A percentile compares a stretch with the other conserved stretches of the same genome.
Evolutionary conservation across 2,329 filamentous ascomycete genomes (phyloP).

Genomic region (Penicillium digitatum): DNA sequence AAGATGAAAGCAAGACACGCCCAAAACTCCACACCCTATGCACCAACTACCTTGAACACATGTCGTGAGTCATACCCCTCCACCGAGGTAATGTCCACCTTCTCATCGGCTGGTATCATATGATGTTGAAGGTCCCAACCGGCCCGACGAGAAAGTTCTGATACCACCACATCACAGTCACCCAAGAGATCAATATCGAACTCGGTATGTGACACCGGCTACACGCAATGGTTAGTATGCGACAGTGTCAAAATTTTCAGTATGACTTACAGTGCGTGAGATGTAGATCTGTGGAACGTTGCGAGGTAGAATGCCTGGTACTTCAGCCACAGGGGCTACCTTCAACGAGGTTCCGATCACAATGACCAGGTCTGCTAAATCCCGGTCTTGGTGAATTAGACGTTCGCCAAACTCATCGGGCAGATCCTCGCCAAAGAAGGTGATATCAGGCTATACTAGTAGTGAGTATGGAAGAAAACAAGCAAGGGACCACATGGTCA

Average conservation of each 20-base stretch:
- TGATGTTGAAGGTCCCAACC: conserved; percentile 78
- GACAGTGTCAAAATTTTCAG: neutral
- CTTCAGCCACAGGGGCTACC: conserved; percentile 89
- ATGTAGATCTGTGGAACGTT: conserved; percentile 87
- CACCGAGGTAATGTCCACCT: conserved; percentile 53
- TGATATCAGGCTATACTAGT: conserved; percentile 72
- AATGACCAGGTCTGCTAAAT: conserved; percentile 80
- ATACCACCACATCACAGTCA: conserved; percentile 85
- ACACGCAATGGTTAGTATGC: conserved; percentile 8
- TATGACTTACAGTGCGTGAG: conserved; percentile 60
- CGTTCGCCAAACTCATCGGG: conserved; percentile 78
- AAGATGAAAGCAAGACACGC: conserved; percentile 19
- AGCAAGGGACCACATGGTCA: neutral
- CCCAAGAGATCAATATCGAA: conserved; percentile 97
- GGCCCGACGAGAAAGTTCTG: conserved; percentile 75
- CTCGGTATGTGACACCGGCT: conserved; percentile 80
- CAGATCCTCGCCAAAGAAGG: conserved; percentile 90
- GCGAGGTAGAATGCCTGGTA: conserved; percentile 74
- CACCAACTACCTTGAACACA: conserved; percentile 39
- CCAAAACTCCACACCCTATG: conserved; percentile 38
- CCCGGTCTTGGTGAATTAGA: conserved; percentile 74
- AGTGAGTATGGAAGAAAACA: conserved; percentile 7
- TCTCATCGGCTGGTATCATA: conserved; percentile 70
- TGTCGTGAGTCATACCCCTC: conserved; percentile 48
- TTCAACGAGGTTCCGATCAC: conserved; percentile 96